Conservation (phyloP, 805 yeast genomes). For the Yamadazyma akitaensis region DNA sequence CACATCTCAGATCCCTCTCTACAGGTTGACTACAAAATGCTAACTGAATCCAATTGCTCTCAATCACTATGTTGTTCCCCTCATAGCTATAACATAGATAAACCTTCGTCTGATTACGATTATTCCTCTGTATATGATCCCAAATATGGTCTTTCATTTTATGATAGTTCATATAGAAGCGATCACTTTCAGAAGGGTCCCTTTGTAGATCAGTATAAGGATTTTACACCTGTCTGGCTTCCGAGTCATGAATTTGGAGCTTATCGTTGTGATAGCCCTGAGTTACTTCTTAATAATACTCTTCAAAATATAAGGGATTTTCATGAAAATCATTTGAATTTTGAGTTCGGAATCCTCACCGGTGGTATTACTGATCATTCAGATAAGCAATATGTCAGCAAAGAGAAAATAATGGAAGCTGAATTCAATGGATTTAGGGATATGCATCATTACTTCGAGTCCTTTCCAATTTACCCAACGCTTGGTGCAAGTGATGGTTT, state of each 20-base stretch:
- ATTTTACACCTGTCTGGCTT: conserved; percentile 15
- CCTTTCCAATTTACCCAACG: conserved; percentile 57
- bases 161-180: conserved; percentile 25
- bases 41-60: conserved; percentile 56
- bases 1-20: conserved; percentile 66
- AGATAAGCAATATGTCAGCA: conserved; percentile 46
- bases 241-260: conserved; percentile 64
- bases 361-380: conserved; percentile 69
- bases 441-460: conserved; percentile 48
- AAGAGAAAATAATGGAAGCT: conserved; percentile 61
- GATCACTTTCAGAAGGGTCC: conserved; percentile 29
- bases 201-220: conserved; percentile 15
- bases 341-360: conserved; percentile 65
- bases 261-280: conserved; percentile 67
- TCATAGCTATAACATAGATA: conserved; percentile 34
- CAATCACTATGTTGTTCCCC: conserved; percentile 60
- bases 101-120: conserved; percentile 15
- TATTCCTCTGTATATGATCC: conserved; percentile 29
- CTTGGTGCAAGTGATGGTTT: conserved; percentile 69
- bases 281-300: conserved; percentile 55
- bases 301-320: conserved; percentile 28
- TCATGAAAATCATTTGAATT: conserved; percentile 28
- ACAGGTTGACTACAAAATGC: conserved; percentile 49
- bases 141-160: conserved; percentile 15
- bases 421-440: conserved; percentile 67